Conservation (phyloP, 495 filamentous ascomycete species). For the Daldinia loculata region DNA sequence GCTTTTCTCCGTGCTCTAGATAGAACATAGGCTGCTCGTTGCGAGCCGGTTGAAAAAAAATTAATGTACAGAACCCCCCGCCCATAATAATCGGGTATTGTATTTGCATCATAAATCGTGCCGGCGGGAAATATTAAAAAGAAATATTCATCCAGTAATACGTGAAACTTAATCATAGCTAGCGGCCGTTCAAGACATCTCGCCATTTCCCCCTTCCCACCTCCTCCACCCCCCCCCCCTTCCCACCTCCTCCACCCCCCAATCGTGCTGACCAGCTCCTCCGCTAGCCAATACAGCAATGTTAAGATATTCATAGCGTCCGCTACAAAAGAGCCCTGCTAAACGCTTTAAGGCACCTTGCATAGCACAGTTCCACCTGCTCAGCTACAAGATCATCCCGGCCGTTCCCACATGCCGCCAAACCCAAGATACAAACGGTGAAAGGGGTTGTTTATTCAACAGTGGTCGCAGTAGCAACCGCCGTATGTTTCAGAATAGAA, state of each 20-base stretch:
- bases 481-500: slow-evolving; percentile 14
- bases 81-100: slow-evolving; percentile 27
- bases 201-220: slow-evolving; percentile 4
- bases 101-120: slow-evolving; percentile 39
- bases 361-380: not conserved
- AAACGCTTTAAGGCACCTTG: not conserved
- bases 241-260: slow-evolving; percentile 7
- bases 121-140: slow-evolving; percentile 23
- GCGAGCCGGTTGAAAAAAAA: slow-evolving; percentile 9
- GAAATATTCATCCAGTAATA: slow-evolving; percentile 27
- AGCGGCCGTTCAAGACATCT: slow-evolving; percentile 38
- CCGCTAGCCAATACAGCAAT: not conserved
- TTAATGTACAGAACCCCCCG: slow-evolving; percentile 37
- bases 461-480: not conserved
- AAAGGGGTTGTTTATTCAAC: slow-evolving; percentile 13
- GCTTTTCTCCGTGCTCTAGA: not conserved
- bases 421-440: slow-evolving; percentile 16
- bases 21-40: not conserved
- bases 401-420: slow-evolving; percentile 11
- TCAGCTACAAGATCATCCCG: slow-evolving; percentile 9
- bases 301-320: not conserved
- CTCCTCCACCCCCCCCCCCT: not conserved
- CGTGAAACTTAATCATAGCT: slow-evolving; percentile 26
- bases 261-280: not conserved
- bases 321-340: not conserved